Percentiles rank a stretch among this genome's conserved stretches.
These are phyloP conservation scores for Melaleuca quinquenervia DNA, from an alignment of 345 rosid genomes.

Conservation along the genomic window DNA sequence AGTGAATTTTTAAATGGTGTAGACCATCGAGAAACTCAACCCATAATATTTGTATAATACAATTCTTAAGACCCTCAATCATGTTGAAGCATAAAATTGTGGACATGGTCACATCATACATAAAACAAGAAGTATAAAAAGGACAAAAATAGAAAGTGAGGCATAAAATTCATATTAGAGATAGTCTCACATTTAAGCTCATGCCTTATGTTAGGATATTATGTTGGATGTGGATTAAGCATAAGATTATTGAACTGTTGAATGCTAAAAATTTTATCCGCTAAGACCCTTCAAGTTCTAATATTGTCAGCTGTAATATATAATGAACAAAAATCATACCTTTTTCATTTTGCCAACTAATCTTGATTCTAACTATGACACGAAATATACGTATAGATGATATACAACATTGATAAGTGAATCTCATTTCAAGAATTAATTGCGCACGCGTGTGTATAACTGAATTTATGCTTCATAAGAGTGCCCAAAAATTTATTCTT, in stretches of 20 bases:
- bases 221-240: neutral
- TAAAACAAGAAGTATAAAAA: neutral
- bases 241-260: neutral
- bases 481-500: neutral
- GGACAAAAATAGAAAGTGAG: neutral
- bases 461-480: neutral
- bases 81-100: neutral
- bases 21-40: neutral
- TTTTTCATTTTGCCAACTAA: neutral
- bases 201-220: neutral
- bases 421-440: neutral
- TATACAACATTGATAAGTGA: neutral
- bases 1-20: neutral
- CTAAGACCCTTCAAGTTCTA: rapidly evolving
- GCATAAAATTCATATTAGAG: neutral
- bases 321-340: neutral
- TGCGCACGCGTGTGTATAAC: too few relatives aligned
- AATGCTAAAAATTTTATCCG: neutral
- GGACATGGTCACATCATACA: neutral
- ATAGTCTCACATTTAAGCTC: neutral
- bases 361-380: neutral
- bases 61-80: neutral
- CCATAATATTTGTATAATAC: neutral
- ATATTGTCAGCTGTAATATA: neutral
- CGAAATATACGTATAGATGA: neutral